Evolutionary conservation across 2,329 filamentous ascomycete genomes (phyloP).

Genomic region (Amauroascus verrucosus): DNA sequence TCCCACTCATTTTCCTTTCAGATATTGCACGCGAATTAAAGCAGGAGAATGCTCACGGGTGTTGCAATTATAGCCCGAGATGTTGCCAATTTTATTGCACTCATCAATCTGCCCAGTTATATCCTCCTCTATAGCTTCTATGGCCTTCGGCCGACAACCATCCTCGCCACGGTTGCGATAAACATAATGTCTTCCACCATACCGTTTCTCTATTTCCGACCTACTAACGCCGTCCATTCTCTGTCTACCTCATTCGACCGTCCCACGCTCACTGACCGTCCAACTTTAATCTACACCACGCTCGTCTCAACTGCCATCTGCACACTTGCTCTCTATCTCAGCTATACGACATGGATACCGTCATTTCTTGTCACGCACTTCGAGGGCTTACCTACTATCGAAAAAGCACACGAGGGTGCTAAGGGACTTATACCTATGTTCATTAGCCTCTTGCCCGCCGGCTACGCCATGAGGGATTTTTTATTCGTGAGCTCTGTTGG

Average conservation of each 20-base stretch:
- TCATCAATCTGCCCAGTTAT: slow-evolving; percentile 65
- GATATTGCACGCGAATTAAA: background rate
- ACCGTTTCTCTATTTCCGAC: slow-evolving; percentile 66
- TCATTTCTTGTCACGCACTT: slow-evolving; percentile 65
- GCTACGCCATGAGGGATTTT: slow-evolving; percentile 62
- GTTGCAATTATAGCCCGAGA: slow-evolving; percentile 32
- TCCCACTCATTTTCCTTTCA: background rate
- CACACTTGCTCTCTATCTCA: slow-evolving; percentile 58
- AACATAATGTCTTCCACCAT: slow-evolving; percentile 59
- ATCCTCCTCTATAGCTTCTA: slow-evolving; percentile 74
- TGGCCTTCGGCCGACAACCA: slow-evolving; percentile 51
- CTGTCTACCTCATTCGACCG: slow-evolving; percentile 41
- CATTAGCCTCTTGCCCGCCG: slow-evolving; percentile 54
- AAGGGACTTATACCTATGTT: slow-evolving; percentile 39
- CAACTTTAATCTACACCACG: slow-evolving; percentile 54
- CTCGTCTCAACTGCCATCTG: slow-evolving; percentile 64
- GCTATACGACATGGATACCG: slow-evolving; percentile 61
- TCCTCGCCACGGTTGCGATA: slow-evolving; percentile 53
- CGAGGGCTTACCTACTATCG: slow-evolving; percentile 56
- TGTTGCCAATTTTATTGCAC: slow-evolving; percentile 52
- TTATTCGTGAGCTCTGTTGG: slow-evolving; percentile 55
- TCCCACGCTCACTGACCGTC: slow-evolving; percentile 54
- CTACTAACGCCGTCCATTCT: slow-evolving; percentile 54
- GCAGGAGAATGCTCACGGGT: background rate
- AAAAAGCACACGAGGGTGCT: slow-evolving; percentile 54